These are phyloP conservation scores for Leucosporidium creatinivorum DNA, from an alignment of 768 basidiomycete species.

Conservation along the genomic window DNA sequence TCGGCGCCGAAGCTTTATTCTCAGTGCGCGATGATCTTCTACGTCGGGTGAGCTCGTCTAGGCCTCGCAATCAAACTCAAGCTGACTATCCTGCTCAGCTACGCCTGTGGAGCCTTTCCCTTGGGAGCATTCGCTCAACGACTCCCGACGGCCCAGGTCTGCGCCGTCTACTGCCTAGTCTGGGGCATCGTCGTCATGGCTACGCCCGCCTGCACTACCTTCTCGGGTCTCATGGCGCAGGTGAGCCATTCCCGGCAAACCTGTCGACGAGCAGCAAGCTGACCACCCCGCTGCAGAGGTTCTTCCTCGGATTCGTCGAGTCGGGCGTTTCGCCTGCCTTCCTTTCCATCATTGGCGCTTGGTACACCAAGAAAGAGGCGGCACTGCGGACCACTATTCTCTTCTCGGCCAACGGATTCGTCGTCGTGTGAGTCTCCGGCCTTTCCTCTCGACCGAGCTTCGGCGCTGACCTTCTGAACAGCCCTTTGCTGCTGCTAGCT, in stretches of 20 bases:
- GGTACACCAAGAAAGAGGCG: conserved; percentile 2
- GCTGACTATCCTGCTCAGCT: neutral
- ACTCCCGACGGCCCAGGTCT: neutral
- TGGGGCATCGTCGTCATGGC: neutral
- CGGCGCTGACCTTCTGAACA: neutral
- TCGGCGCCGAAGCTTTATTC: neutral
- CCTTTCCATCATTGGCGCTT: neutral
- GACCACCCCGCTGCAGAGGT: neutral
- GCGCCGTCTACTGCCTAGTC: neutral
- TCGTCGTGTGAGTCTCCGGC: neutral
- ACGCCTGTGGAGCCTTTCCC: neutral
- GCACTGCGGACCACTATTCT: neutral
- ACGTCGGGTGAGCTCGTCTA: neutral
- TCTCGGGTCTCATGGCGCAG: neutral
- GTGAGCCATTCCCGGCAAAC: too few relatives aligned
- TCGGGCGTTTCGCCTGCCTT: conserved; percentile 2
- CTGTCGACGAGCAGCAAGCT: too few relatives aligned
- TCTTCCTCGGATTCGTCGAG: conserved; percentile 1
- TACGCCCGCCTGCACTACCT: neutral
- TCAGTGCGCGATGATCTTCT: neutral
- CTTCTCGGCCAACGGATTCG: neutral
- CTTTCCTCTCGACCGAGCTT: neutral
- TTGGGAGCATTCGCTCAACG: neutral
- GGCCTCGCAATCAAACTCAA: too few relatives aligned
- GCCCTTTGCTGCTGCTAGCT: neutral